Evolutionary conservation across 2,329 filamentous ascomycete species (phyloP).

Genomic region (Calonectria crousiana): DNA sequence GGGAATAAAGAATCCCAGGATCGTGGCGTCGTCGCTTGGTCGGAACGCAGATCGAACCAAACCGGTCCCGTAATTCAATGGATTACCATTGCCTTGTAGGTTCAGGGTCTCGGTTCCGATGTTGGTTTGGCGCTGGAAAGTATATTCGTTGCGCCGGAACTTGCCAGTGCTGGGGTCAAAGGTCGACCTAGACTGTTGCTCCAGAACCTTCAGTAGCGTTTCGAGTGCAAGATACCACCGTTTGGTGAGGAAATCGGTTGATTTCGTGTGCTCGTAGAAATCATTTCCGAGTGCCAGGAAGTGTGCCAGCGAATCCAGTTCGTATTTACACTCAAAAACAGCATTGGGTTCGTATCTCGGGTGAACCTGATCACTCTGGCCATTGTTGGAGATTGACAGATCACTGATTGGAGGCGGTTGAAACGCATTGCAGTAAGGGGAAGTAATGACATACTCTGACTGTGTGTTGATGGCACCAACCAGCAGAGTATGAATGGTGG

Average conservation of each 20-base stretch:
- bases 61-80: slow-evolving; percentile 84
- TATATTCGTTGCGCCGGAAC: slow-evolving; percentile 83
- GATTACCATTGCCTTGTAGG: slow-evolving; percentile 88
- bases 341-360: slow-evolving; percentile 85
- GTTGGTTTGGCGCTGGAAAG: slow-evolving; percentile 84
- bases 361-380: slow-evolving; percentile 86
- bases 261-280: slow-evolving; percentile 84
- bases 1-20: slow-evolving; percentile 93
- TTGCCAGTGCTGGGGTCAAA: slow-evolving; percentile 77
- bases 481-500: slow-evolving; percentile 81
- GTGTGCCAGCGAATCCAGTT: slow-evolving; percentile 93
- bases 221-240: slow-evolving; percentile 86
- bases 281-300: slow-evolving; percentile 90
- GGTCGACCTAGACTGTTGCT: slow-evolving; percentile 83
- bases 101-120: slow-evolving; percentile 91
- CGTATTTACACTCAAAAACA: slow-evolving; percentile 99
- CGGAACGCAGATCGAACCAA: slow-evolving; percentile 92
- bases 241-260: slow-evolving; percentile 80
- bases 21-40: slow-evolving; percentile 94
- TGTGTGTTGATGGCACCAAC: slow-evolving; percentile 97
- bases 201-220: slow-evolving; percentile 78
- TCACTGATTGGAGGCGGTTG: slow-evolving; percentile 91
- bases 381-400: slow-evolving; percentile 78
- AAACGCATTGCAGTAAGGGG: slow-evolving; percentile 98
- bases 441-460: slow-evolving; percentile 92